Evolutionary conservation across 208 protist genomes (phyloP).

Genomic region (Leishmania amazonensis): DNA sequence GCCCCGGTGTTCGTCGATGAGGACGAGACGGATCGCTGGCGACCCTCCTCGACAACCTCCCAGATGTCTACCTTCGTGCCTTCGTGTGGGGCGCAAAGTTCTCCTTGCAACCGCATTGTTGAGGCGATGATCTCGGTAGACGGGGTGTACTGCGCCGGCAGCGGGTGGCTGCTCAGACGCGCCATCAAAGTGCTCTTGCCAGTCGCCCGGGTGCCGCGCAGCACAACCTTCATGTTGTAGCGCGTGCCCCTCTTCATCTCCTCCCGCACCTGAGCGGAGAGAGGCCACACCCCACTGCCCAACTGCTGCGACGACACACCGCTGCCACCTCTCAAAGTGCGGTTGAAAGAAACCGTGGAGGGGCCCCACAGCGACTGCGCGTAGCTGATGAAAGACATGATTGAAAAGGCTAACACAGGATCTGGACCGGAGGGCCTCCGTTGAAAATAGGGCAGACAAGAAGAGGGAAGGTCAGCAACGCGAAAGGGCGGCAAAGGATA

Average conservation of each 20-base stretch:
- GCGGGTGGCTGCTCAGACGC: conserved; percentile 51
- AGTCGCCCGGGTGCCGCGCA: conserved; percentile 62
- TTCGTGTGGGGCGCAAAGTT: conserved; percentile 38
- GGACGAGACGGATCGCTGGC: conserved; percentile 9
- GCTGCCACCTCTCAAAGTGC: conserved; percentile 1
- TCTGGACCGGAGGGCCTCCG: too few relatives aligned
- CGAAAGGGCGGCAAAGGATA: neutral
- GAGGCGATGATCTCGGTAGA: conserved; percentile 62
- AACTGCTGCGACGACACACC: conserved; percentile 20
- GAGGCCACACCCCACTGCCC: conserved; percentile 50
- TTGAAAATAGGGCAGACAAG: neutral
- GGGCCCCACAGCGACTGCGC: conserved; percentile 21
- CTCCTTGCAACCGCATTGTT: conserved; percentile 54
- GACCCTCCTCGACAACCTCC: conserved; percentile 73
- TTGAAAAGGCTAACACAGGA: neutral
- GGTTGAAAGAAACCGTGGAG: neutral
- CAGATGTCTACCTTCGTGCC: conserved; percentile 82
- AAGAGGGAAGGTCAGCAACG: neutral
- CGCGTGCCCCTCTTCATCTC: conserved; percentile 67
- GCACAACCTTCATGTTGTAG: conserved; percentile 87
- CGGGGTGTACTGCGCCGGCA: conserved; percentile 46
- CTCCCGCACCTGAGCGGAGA: conserved; percentile 58
- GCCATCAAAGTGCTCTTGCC: conserved; percentile 80
- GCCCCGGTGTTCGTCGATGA: conserved; percentile 12
- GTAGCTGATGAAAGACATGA: conserved; percentile 28